Evolutionary conservation across 768 basidiomycete genomes (phyloP).

Genomic region (Xerocomellus dryophilus): DNA sequence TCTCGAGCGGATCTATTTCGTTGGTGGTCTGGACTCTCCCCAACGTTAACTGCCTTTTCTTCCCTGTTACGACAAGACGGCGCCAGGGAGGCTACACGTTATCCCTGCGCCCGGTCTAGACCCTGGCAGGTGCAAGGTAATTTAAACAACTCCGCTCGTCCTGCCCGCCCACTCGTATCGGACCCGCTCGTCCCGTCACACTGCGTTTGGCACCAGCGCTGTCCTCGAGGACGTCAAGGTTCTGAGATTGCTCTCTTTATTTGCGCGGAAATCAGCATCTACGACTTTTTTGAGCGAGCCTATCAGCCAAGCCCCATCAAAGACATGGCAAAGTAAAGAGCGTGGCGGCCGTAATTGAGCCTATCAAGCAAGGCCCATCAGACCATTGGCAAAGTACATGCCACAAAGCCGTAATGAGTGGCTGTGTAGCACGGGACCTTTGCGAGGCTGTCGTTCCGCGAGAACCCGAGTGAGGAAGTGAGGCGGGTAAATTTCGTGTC

Average conservation of each 20-base stretch:
- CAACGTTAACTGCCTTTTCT: constrained; percentile 13
- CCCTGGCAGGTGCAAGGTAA: no score
- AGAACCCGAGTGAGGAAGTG: constrained; percentile 29
- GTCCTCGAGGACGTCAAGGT: background rate
- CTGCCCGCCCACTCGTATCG: background rate
- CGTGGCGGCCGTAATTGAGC: no score
- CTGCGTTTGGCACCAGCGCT: background rate
- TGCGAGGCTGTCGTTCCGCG: constrained; percentile 19
- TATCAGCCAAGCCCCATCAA: no score
- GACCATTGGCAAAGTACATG: no score
- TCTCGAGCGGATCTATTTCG: constrained; percentile 20
- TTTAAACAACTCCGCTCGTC: background rate
- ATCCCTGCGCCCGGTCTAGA: constrained; percentile 19
- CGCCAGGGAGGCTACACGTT: constrained; percentile 15
- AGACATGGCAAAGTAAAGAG: no score
- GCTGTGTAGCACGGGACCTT: constrained; percentile 23
- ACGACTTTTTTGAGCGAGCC: background rate
- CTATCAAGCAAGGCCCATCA: no score
- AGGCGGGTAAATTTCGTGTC: constrained; percentile 23
- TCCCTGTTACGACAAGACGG: constrained; percentile 10
- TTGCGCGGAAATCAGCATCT: background rate
- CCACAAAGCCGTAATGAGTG: constrained; percentile 20
- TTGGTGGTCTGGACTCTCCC: constrained; percentile 24
- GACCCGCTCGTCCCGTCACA: background rate
- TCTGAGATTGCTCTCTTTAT: no score